Percentiles rank a stretch among this genome's conserved stretches.
These are phyloP conservation scores for Jamesozyma lodderae DNA, from an alignment of 805 yeast genomes.

Conservation along the genomic window DNA sequence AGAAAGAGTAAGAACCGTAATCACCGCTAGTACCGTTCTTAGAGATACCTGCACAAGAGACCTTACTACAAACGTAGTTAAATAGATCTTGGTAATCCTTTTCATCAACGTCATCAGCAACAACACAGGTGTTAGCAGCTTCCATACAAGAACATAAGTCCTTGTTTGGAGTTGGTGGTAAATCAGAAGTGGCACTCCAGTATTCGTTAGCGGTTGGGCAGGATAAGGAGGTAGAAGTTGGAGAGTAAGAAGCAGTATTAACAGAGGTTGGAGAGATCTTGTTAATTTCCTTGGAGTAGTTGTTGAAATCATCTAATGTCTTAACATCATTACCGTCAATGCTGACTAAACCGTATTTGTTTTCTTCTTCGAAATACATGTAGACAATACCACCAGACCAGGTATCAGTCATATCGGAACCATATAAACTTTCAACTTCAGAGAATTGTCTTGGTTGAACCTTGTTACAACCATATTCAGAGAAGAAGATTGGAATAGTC, in stretches of 20 bases:
- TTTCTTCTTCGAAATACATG: constrained; percentile 72
- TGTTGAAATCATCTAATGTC: constrained; percentile 54
- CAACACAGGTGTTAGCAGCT: constrained; percentile 49
- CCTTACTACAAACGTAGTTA: constrained; percentile 45
- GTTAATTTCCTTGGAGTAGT: constrained; percentile 53
- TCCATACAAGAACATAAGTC: constrained; percentile 57
- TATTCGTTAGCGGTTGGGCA: constrained; percentile 51
- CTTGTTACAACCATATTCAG: constrained; percentile 75
- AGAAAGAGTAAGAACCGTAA: constrained; percentile 69
- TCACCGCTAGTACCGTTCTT: constrained; percentile 55
- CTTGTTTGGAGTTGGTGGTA: constrained; percentile 74
- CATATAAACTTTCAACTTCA: constrained; percentile 59
- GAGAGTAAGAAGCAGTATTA: constrained; percentile 31
- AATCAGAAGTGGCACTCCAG: constrained; percentile 59
- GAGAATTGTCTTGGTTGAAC: constrained; percentile 62
- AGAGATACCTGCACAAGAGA: constrained; percentile 52
- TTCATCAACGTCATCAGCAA: constrained; percentile 41
- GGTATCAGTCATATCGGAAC: constrained; percentile 63
- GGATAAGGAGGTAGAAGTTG: constrained; percentile 39
- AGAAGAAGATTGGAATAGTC: constrained; percentile 67
- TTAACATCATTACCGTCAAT: constrained; percentile 39
- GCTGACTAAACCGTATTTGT: constrained; percentile 66
- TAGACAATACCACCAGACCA: constrained; percentile 89
- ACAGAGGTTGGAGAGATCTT: constrained; percentile 46
- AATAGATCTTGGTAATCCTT: constrained; percentile 54